Evolutionary conservation across 345 rosid species (phyloP).

Genomic region (Murraya koenigii): DNA sequence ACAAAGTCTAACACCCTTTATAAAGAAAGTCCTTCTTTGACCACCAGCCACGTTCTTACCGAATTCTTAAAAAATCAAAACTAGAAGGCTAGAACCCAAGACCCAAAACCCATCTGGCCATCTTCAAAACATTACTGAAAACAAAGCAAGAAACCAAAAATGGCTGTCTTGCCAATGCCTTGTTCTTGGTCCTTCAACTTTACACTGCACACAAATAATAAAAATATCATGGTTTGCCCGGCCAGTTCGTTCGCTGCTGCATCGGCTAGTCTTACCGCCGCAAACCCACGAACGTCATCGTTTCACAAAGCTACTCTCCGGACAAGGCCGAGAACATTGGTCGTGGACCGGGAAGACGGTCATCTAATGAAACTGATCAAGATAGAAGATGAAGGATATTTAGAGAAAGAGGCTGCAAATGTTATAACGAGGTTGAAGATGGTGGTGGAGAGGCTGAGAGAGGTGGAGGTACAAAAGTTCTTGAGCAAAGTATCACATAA

Average conservation of each 20-base stretch:
- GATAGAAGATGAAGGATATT: neutral
- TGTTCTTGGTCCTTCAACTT: neutral
- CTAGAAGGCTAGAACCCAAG: neutral
- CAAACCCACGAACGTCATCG: neutral
- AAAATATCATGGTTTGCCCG: neutral
- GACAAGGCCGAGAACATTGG: neutral
- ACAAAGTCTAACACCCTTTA: neutral
- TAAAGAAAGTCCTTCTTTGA: neutral
- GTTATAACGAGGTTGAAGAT: neutral
- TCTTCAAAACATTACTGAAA: no score
- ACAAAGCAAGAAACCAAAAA: neutral
- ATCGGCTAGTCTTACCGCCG: neutral
- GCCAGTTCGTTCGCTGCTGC: neutral
- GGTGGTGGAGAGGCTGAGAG: conserved; percentile 17
- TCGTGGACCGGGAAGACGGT: neutral
- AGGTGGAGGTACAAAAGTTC: conserved; percentile 12
- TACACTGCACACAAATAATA: neutral
- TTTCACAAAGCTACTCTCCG: neutral
- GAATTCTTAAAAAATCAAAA: neutral
- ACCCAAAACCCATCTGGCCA: no score
- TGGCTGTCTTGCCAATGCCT: neutral
- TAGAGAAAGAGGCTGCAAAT: neutral
- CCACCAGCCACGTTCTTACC: neutral
- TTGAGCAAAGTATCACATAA: neutral
- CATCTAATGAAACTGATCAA: neutral